Conservation (phyloP, 495 filamentous ascomycete species). For the Collariella sp. region DNA sequence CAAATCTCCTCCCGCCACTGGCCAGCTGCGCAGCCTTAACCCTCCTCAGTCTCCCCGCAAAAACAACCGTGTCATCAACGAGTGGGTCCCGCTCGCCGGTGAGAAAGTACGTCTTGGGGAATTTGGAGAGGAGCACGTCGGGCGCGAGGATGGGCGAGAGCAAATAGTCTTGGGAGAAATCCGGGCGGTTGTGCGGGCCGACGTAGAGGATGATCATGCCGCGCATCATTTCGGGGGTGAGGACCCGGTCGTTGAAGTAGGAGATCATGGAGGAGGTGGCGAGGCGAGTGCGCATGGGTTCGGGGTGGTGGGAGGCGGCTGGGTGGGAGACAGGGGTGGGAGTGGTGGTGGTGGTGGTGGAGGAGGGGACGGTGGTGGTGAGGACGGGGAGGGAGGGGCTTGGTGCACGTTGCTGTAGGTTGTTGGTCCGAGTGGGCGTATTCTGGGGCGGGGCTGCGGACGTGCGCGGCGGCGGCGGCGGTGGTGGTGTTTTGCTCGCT, state of each 20-base stretch:
- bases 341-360: not conserved
- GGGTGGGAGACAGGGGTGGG: conserved; percentile 16
- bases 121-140: conserved; percentile 66
- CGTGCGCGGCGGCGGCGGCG: conserved; percentile 2
- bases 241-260: conserved; percentile 91
- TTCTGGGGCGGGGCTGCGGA: conserved; percentile 32
- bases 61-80: conserved; percentile 93
- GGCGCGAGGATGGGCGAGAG: conserved; percentile 86
- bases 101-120: conserved; percentile 87
- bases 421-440: conserved; percentile 36
- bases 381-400: conserved; percentile 5
- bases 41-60: conserved; percentile 76
- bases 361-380: not conserved
- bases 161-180: conserved; percentile 85
- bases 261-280: conserved; percentile 94
- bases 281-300: conserved; percentile 73
- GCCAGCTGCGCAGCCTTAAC: conserved; percentile 60
- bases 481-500: not conserved
- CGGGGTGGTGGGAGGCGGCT: conserved; percentile 42
- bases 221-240: conserved; percentile 97
- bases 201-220: conserved; percentile 99
- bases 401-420: conserved; percentile 27
- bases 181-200: conserved; percentile 82
- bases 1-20: conserved; percentile 18
- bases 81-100: conserved; percentile 93